Percentiles rank a stretch among this genome's conserved stretches.
Evolutionary conservation across 2,329 filamentous ascomycete species (phyloP).

Genomic region (Alternaria viburni): DNA sequence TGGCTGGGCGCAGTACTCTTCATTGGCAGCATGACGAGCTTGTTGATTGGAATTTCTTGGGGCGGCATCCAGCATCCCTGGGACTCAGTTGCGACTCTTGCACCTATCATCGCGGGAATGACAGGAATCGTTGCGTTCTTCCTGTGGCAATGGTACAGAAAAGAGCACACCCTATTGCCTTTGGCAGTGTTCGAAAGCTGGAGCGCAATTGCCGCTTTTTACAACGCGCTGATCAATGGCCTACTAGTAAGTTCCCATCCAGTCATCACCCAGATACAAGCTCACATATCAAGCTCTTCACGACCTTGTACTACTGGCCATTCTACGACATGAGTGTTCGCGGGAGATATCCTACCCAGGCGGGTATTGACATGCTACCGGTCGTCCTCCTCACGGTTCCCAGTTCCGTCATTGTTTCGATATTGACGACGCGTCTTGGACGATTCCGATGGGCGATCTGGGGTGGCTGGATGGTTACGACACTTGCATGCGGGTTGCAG

Average conservation of each 20-base stretch:
- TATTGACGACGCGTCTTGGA: slow-evolving; percentile 33
- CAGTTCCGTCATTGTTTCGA: slow-evolving; percentile 32
- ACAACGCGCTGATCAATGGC: slow-evolving; percentile 52
- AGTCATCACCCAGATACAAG: not conserved
- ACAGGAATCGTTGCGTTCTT: slow-evolving; percentile 40
- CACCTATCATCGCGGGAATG: slow-evolving; percentile 48
- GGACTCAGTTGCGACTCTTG: slow-evolving; percentile 48
- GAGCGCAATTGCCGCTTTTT: slow-evolving; percentile 49
- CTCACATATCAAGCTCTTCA: slow-evolving; percentile 44
- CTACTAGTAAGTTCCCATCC: slow-evolving; percentile 47
- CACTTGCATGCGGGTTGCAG: slow-evolving; percentile 47
- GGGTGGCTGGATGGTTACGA: slow-evolving; percentile 50
- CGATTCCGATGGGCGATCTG: slow-evolving; percentile 52
- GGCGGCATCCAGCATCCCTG: slow-evolving; percentile 51
- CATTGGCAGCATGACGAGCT: slow-evolving; percentile 44
- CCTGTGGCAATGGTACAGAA: slow-evolving; percentile 46
- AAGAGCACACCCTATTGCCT: slow-evolving; percentile 47
- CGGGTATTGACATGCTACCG: slow-evolving; percentile 50
- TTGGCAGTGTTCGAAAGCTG: slow-evolving; percentile 46
- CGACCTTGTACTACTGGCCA: slow-evolving; percentile 52
- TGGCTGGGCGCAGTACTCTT: slow-evolving; percentile 54
- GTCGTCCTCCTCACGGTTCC: slow-evolving; percentile 35
- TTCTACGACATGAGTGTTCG: slow-evolving; percentile 51
- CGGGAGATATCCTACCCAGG: slow-evolving; percentile 39
- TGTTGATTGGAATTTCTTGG: slow-evolving; percentile 54